Base-by-base conservation (phyloP, 306 rosid species). In the Dalbergia oliveri region DNA sequence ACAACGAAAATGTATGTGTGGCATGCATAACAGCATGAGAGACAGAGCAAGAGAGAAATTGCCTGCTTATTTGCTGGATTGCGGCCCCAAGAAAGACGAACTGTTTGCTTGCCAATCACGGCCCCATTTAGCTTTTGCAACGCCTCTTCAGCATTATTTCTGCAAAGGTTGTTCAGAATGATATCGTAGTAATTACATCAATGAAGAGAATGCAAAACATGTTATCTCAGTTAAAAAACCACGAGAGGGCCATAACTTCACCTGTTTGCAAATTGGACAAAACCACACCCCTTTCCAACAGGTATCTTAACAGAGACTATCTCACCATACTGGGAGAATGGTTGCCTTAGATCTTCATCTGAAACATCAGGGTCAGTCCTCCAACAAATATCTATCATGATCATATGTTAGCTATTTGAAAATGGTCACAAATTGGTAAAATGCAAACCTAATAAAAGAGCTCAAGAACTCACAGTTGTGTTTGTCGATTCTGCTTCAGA, bases 61-160 rank as follows among this genome's bases (percentile, higher is more conserved):
- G 73, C 99, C 97, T 96, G 99, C 87, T 96, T 96, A 78, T 95
- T 91, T 83, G 97, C 98, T 23, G 99, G 99, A 86, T 96, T 96
- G 86, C 98, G 99, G 47, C 99, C 99, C 99, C 99, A 95, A 47
- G 98, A 93, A 86, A 95, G 99, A 15, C 98, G 97, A 66, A 96
- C 94, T 8, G 97, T 90, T 83, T 96, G 99, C 74, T 92, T 96
- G 72, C 99, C 98, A 68, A 96, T 87, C 57, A 76, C 80, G 67
- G 94, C 86, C 43, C 97, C 98, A 71, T 91, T 96, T 70, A 96
- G 79, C 92, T 93, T 91, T 81, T 92, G 91, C 89, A 93, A 69
- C 6, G 99, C 98, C 85, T 96, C 99, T 81, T 96, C 99, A 51
- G 99, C 99, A 62, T 89, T 89, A 77, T 87, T 89, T 91, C 99